Conservation (phyloP, 768 basidiomycete genomes). For the Lepiota brunneoincarnata region DNA sequence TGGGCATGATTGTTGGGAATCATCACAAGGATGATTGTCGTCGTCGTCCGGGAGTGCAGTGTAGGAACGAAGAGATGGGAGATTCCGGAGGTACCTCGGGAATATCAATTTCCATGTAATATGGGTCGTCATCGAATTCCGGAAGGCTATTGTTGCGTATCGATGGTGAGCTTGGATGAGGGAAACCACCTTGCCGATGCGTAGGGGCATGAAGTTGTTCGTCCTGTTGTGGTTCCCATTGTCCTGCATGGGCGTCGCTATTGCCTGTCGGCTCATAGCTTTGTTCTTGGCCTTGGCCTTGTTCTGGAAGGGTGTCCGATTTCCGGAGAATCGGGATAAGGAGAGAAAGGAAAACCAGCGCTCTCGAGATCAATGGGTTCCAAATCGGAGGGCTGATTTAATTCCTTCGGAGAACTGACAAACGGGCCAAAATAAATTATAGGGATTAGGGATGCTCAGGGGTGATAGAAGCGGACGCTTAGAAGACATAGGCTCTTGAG, state of each 20-base stretch:
- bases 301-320: too few relatives aligned
- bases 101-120: constrained; percentile 3
- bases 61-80: constrained; percentile 3
- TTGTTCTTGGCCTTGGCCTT: too few relatives aligned
- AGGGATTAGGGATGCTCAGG: neutral
- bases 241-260: neutral
- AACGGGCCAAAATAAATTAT: neutral
- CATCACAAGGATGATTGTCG: neutral
- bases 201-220: neutral
- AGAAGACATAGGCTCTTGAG: neutral
- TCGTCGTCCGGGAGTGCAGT: constrained; percentile 7
- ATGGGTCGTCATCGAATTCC: neutral
- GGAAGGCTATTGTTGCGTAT: constrained; percentile 1
- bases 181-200: neutral
- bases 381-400: neutral
- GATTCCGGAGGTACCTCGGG: constrained; percentile 4
- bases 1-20: neutral
- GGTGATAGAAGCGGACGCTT: neutral
- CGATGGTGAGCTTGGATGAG: neutral
- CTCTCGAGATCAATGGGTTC: constrained; percentile 3
- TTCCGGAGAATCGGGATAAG: neutral
- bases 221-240: neutral
- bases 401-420: neutral
- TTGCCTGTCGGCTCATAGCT: too few relatives aligned
- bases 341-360: neutral